A percentile compares a stretch with the other conserved stretches of the same genome.
phyloP scores from a whole-genome alignment of 2,329 filamentous ascomycete species.

The Stagonosporopsis chrysanthemi region DNA sequence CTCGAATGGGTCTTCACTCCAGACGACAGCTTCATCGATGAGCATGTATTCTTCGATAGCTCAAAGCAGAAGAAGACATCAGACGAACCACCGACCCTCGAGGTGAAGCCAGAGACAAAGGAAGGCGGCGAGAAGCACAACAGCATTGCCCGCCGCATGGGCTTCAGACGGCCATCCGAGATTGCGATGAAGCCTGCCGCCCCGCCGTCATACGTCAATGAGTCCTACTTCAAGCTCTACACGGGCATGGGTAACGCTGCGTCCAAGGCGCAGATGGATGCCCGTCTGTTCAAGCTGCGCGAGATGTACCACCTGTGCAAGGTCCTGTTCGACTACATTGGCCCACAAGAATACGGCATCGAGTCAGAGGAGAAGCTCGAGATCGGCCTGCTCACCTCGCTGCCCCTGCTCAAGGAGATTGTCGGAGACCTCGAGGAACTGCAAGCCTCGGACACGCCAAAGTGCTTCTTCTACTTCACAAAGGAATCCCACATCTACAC shows the following conservation, averaged over 20 bases:
- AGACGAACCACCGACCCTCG: constrained; percentile 36
- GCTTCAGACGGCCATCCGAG: constrained; percentile 62
- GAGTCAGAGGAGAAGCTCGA: constrained; percentile 97
- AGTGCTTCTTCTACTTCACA: constrained; percentile 98
- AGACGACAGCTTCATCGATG: constrained; percentile 76
- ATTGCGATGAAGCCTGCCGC: constrained; percentile 33
- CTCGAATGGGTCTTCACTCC: constrained; percentile 98
- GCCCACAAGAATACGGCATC: constrained; percentile 97
- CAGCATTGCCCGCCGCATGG: constrained; percentile 56
- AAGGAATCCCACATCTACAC: constrained; percentile 99
- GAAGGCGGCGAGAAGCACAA: constrained; percentile 50
- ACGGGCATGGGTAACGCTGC: constrained; percentile 68
- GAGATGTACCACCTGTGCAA: constrained; percentile 95
- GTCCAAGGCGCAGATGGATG: constrained; percentile 81
- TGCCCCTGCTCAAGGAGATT: constrained; percentile 94
- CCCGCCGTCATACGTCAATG: constrained; percentile 51
- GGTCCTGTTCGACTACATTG: constrained; percentile 97
- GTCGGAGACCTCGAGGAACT: constrained; percentile 97
- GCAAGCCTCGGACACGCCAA: constrained; percentile 91
- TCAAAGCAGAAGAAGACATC: constrained; percentile 40
- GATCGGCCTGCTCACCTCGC: constrained; percentile 90
- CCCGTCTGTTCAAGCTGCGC: constrained; percentile 83
- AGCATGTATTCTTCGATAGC: constrained; percentile 54
- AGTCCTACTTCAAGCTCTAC: constrained; percentile 88
- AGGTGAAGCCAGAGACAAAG: constrained; percentile 35